A percentile compares a stretch with the other conserved stretches of the same genome.
These are phyloP conservation scores for Xylaria flabelliformis DNA, from an alignment of 495 filamentous ascomycete species.

Conservation along the genomic window DNA sequence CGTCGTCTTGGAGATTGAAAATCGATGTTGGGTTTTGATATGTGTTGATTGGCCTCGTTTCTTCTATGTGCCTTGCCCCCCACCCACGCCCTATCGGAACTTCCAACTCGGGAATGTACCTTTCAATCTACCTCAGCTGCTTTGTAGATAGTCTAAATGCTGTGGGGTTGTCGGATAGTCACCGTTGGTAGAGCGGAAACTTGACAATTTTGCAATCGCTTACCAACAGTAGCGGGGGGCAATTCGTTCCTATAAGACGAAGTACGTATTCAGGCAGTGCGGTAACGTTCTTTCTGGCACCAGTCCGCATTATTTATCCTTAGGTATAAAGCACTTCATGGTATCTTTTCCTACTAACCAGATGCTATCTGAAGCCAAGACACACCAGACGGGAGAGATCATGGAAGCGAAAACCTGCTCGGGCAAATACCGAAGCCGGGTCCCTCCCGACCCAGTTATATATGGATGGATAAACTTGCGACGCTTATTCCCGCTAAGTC, in stretches of 20 bases:
- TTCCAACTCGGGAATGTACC: neutral
- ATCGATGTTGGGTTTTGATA: neutral
- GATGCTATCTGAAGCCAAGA: neutral
- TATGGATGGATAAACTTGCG: neutral
- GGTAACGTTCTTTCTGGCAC: too few species aligned
- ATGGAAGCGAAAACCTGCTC: neutral
- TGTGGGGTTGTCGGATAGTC: neutral
- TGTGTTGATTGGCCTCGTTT: neutral
- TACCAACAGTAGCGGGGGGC: neutral
- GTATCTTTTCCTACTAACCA: neutral
- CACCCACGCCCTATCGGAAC: neutral
- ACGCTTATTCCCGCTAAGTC: slow-evolving; percentile 34
- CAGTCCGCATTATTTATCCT: neutral
- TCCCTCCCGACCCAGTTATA: neutral
- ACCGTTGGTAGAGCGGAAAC: neutral
- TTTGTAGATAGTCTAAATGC: neutral
- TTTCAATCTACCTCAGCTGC: neutral
- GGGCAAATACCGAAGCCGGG: neutral
- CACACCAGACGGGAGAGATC: slow-evolving; percentile 1
- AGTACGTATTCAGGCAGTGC: neutral
- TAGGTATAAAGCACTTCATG: neutral
- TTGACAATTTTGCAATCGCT: neutral
- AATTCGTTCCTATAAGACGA: neutral
- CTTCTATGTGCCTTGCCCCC: neutral
- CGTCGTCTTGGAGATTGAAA: neutral